A percentile compares a stretch with the other conserved stretches of the same genome.
Evolutionary conservation across 495 filamentous ascomycete genomes (phyloP).

Genomic region (Diplogelasinospora grovesii): DNA sequence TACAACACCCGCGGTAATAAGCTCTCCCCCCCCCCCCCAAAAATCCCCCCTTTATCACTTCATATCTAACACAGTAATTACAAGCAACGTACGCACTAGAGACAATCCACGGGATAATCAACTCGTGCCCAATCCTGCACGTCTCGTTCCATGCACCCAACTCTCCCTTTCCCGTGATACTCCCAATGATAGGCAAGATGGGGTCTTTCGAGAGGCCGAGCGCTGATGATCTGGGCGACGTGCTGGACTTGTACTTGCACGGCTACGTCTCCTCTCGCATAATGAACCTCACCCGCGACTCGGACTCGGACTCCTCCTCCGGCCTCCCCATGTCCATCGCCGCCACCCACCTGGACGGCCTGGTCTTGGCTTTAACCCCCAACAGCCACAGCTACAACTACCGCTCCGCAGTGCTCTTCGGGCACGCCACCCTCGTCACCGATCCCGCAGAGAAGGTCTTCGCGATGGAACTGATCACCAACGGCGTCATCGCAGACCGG

Average conservation of each 20-base stretch:
- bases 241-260: conserved; percentile 78
- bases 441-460: conserved; percentile 67
- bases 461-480: conserved; percentile 78
- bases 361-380: conserved; percentile 71
- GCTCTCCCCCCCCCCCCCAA: neutral
- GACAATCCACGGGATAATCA: conserved; percentile 76
- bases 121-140: conserved; percentile 68
- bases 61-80: too few relatives aligned
- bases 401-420: conserved; percentile 74
- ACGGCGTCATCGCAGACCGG: conserved; percentile 60
- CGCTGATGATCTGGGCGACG: conserved; percentile 53
- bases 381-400: conserved; percentile 84
- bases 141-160: conserved; percentile 66
- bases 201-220: conserved; percentile 61
- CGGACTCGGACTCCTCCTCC: conserved; percentile 20
- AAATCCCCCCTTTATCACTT: too few relatives aligned
- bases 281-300: conserved; percentile 58
- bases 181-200: conserved; percentile 89
- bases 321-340: conserved; percentile 61
- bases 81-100: conserved; percentile 58
- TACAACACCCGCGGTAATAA: conserved; percentile 62
- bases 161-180: conserved; percentile 65
- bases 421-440: conserved; percentile 62
- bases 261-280: conserved; percentile 79
- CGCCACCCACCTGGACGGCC: conserved; percentile 60